Evolutionary conservation across 2,329 filamentous ascomycete genomes (phyloP).

Genomic region (Endoconidiophora polonica): DNA sequence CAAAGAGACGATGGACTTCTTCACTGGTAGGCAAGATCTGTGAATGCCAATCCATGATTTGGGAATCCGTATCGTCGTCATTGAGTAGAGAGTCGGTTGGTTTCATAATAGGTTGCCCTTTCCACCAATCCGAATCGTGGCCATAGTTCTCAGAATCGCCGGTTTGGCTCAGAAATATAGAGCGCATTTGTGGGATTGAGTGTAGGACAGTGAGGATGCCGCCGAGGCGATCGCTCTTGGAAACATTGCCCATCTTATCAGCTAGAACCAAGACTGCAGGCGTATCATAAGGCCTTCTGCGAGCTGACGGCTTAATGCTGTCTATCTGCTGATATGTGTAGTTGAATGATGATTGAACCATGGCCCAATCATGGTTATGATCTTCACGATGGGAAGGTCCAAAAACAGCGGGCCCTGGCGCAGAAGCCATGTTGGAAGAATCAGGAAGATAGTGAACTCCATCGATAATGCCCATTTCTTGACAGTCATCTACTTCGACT

Average conservation of each 20-base stretch:
- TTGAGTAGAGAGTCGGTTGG: not conserved
- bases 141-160: conserved; percentile 32
- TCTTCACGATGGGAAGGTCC: conserved; percentile 40
- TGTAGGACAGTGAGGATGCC: conserved; percentile 42
- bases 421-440: not conserved
- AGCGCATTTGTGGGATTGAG: conserved; percentile 40
- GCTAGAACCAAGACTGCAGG: conserved; percentile 35
- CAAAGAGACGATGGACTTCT: conserved; percentile 45
- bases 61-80: not conserved
- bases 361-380: conserved; percentile 43
- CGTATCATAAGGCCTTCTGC: conserved; percentile 17
- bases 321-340: conserved; percentile 21
- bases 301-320: conserved; percentile 12
- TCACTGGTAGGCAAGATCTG: conserved; percentile 17
- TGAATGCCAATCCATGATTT: conserved; percentile 3
- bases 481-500: conserved; percentile 15
- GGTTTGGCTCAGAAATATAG: conserved; percentile 32
- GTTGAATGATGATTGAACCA: conserved; percentile 35
- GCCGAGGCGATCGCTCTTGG: conserved; percentile 29
- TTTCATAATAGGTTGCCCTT: conserved; percentile 22
- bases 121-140: conserved; percentile 44
- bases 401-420: conserved; percentile 23
- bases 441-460: not conserved
- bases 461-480: conserved; percentile 33
- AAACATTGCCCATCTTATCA: conserved; percentile 15